Conservation (phyloP, 352 stramenopile genomes). For the Globisporangium spiculum region DNA sequence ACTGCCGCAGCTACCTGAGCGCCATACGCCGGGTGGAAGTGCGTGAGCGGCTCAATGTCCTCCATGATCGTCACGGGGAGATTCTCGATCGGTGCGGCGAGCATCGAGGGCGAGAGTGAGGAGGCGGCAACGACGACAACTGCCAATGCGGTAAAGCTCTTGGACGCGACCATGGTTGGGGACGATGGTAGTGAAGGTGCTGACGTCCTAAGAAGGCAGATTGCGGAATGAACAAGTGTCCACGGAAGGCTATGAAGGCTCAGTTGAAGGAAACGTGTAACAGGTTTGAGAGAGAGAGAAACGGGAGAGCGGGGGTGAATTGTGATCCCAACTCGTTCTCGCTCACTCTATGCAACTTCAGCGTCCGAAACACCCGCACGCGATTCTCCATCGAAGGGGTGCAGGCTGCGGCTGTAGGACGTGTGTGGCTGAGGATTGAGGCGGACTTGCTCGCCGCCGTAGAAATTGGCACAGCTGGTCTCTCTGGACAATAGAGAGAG, state of each 20-base stretch:
- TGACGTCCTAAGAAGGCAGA: background rate
- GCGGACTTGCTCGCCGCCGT: too few species aligned
- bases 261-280: too few species aligned
- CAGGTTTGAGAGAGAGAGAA: too few species aligned
- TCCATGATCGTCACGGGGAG: slow-evolving; percentile 8
- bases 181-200: background rate
- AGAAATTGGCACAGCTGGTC: too few species aligned
- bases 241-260: background rate
- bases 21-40: slow-evolving; percentile 7
- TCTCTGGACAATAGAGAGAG: too few species aligned
- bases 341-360: too few species aligned
- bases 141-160: background rate
- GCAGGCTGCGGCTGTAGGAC: too few species aligned
- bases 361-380: too few species aligned
- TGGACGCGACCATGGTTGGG: background rate
- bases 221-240: background rate
- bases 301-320: too few species aligned
- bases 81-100: background rate
- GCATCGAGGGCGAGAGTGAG: background rate
- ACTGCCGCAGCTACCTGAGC: background rate
- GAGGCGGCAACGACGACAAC: background rate
- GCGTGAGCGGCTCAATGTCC: slow-evolving; percentile 10
- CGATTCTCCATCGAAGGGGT: too few species aligned
- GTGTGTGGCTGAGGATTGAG: too few species aligned
- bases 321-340: too few species aligned